A percentile compares a stretch with the other conserved stretches of the same genome.
Evolutionary conservation across 2,329 filamentous ascomycete genomes (phyloP).

Genomic region (Aspergillus candidus): DNA sequence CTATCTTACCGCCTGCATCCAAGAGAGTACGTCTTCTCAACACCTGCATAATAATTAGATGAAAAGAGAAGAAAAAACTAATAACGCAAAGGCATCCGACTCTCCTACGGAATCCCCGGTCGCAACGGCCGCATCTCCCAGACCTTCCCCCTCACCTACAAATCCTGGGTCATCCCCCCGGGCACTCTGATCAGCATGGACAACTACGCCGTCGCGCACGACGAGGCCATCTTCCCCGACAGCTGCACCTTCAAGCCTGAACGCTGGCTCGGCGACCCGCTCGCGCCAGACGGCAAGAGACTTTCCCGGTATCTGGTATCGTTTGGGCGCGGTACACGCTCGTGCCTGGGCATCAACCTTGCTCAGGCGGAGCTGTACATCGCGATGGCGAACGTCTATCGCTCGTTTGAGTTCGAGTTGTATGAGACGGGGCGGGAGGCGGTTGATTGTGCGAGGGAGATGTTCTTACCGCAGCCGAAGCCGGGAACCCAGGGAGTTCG

Average conservation of each 20-base stretch:
- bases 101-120: slow-evolving; percentile 7
- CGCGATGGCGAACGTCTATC: slow-evolving; percentile 9
- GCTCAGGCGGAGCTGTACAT: slow-evolving; percentile 12
- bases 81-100: slow-evolving; percentile 5
- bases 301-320: slow-evolving; percentile 8
- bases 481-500: slow-evolving; percentile 8
- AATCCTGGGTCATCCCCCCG: slow-evolving; percentile 7
- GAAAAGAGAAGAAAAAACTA: neutral
- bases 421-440: slow-evolving; percentile 7
- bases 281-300: slow-evolving; percentile 7
- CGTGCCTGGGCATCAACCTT: slow-evolving; percentile 10
- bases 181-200: slow-evolving; percentile 8
- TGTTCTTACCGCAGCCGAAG: slow-evolving; percentile 9
- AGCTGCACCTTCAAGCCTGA: slow-evolving; percentile 9
- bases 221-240: slow-evolving; percentile 11
- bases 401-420: slow-evolving; percentile 10
- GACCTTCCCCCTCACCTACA: slow-evolving; percentile 7
- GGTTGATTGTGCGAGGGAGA: slow-evolving; percentile 7
- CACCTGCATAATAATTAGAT: neutral
- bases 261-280: slow-evolving; percentile 8
- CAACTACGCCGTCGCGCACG: slow-evolving; percentile 8
- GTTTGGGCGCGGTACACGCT: slow-evolving; percentile 9
- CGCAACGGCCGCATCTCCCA: slow-evolving; percentile 6
- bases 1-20: slow-evolving; percentile 19
- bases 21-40: slow-evolving; percentile 5